phyloP scores from a whole-genome alignment of 768 basidiomycete species.

The Vararia minispora region DNA sequence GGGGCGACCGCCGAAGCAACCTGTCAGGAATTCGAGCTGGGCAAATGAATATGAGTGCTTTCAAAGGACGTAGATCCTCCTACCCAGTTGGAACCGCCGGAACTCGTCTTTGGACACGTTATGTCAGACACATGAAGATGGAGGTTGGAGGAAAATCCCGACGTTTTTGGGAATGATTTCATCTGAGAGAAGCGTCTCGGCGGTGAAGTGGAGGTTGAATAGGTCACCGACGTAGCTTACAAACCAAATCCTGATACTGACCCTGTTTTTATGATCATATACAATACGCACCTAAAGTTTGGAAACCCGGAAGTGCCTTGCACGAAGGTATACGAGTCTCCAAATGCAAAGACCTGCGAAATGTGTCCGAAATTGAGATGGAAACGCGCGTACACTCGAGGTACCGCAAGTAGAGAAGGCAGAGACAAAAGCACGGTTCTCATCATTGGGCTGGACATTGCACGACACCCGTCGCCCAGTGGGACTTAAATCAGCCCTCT shows the following conservation, averaged over 20 bases:
- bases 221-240: constrained; percentile 40
- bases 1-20: constrained; percentile 35
- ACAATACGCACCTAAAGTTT: constrained; percentile 33
- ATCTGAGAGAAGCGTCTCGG: constrained; percentile 28
- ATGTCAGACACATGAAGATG: not conserved
- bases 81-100: constrained; percentile 45
- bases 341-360: constrained; percentile 44
- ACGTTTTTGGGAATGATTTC: constrained; percentile 37
- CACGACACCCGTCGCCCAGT: no score
- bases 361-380: no score
- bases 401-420: no score
- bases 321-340: constrained; percentile 46
- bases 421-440: no score
- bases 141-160: constrained; percentile 4
- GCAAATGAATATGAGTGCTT: not conserved
- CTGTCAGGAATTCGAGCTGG: constrained; percentile 42
- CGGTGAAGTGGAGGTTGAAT: constrained; percentile 29
- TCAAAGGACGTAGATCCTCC: no score
- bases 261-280: no score
- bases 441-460: no score
- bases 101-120: constrained; percentile 31
- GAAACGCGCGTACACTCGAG: no score
- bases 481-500: no score
- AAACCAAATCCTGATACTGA: not conserved
- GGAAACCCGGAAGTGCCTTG: constrained; percentile 34